Evolutionary conservation across 495 filamentous ascomycete genomes (phyloP).

Genomic region (Hypoxylon fragiforme): DNA sequence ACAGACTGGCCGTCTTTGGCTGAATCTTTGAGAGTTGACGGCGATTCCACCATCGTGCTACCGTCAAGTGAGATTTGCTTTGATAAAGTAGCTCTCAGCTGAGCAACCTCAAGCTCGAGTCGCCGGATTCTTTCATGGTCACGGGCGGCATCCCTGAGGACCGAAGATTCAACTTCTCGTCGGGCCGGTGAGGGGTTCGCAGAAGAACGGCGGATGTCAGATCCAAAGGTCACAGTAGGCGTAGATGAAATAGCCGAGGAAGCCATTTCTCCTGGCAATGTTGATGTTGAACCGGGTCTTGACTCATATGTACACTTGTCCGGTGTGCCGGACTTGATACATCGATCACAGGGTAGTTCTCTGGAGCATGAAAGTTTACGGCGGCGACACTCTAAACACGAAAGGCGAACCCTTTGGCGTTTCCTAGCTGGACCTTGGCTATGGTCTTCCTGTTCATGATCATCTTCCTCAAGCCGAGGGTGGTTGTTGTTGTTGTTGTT

Average conservation of each 20-base stretch:
- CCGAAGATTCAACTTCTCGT: slow-evolving; percentile 17
- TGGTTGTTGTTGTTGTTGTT: not conserved
- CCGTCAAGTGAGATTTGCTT: slow-evolving; percentile 45
- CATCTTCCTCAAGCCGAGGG: slow-evolving; percentile 27
- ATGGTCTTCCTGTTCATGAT: slow-evolving; percentile 26
- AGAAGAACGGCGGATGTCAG: slow-evolving; percentile 26
- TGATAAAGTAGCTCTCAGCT: slow-evolving; percentile 46
- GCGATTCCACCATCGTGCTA: slow-evolving; percentile 39
- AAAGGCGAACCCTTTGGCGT: slow-evolving; percentile 52
- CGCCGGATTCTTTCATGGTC: slow-evolving; percentile 52
- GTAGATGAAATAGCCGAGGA: slow-evolving; percentile 3
- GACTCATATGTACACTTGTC: slow-evolving; percentile 56
- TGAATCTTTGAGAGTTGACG: slow-evolving; percentile 37
- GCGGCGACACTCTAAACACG: slow-evolving; percentile 54
- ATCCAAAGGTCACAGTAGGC: slow-evolving; percentile 12
- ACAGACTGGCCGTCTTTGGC: slow-evolving; percentile 28
- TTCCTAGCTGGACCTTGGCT: slow-evolving; percentile 47
- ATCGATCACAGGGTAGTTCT: slow-evolving; percentile 55
- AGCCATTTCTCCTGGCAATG: slow-evolving; percentile 11
- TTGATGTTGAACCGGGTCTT: slow-evolving; percentile 38
- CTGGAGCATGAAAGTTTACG: slow-evolving; percentile 56
- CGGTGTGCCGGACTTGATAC: slow-evolving; percentile 53
- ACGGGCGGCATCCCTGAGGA: slow-evolving; percentile 32
- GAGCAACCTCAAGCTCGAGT: slow-evolving; percentile 53
- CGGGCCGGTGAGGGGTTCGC: slow-evolving; percentile 33